phyloP scores from a whole-genome alignment of 2,329 filamentous ascomycete genomes.

The Ceratocystis cubensis region DNA sequence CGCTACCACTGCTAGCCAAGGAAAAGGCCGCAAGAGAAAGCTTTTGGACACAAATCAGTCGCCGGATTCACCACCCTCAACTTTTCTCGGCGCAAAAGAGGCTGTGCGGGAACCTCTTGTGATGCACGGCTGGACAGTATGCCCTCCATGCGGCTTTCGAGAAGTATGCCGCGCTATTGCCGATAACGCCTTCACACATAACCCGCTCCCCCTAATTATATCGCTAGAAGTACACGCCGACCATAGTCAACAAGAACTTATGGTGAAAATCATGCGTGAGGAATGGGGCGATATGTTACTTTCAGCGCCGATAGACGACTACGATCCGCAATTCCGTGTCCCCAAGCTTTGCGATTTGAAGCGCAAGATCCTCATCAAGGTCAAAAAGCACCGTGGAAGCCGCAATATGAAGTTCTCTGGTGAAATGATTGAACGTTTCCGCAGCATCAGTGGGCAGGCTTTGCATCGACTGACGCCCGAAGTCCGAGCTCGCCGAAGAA shows the following conservation, averaged over 20 bases:
- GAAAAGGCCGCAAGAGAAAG: not conserved
- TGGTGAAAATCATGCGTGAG: slow-evolving; percentile 89
- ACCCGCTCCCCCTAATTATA: slow-evolving; percentile 72
- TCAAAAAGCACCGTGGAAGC: slow-evolving; percentile 46
- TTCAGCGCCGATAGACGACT: slow-evolving; percentile 40
- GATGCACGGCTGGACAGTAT: slow-evolving; percentile 72
- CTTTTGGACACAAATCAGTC: not conserved
- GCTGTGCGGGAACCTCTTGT: slow-evolving; percentile 55
- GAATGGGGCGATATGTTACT: slow-evolving; percentile 69
- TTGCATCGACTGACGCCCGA: slow-evolving; percentile 21
- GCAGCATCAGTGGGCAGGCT: slow-evolving; percentile 28
- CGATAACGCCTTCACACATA: slow-evolving; percentile 63
- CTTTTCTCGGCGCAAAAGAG: not conserved
- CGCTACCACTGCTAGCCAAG: not conserved
- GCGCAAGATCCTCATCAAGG: slow-evolving; percentile 73
- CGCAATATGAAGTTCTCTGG: slow-evolving; percentile 15
- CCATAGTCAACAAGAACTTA: slow-evolving; percentile 70
- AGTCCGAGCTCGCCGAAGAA: slow-evolving; percentile 4
- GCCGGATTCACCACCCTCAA: not conserved
- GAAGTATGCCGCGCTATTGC: slow-evolving; percentile 71
- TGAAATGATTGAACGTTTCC: slow-evolving; percentile 26
- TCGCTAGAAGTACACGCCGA: slow-evolving; percentile 85
- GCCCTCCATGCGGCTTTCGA: slow-evolving; percentile 73
- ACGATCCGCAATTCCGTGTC: slow-evolving; percentile 43
- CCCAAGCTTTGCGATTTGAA: slow-evolving; percentile 59